Conservation (phyloP, 306 rosid species). For the Malus fusca region DNA sequence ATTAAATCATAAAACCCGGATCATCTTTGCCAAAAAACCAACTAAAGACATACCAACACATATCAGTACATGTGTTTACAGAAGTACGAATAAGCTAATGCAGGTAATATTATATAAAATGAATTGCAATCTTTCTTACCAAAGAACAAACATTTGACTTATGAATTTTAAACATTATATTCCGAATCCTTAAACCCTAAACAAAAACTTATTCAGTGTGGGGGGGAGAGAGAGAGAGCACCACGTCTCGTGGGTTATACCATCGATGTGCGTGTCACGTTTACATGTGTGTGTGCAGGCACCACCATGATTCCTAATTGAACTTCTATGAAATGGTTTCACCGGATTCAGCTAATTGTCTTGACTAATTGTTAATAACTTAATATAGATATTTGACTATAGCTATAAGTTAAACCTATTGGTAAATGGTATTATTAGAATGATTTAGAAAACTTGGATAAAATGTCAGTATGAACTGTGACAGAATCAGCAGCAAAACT, state of each 20-base stretch:
- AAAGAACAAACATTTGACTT: background rate
- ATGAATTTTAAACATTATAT: background rate
- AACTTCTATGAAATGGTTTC: no score
- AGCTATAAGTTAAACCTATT: background rate
- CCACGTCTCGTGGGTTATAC: no score
- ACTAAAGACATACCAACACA: background rate
- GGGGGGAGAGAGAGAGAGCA: background rate
- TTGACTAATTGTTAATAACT: no score
- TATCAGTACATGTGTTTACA: background rate
- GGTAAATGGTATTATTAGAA: background rate
- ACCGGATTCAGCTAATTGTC: no score
- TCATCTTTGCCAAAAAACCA: background rate
- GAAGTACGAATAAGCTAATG: background rate
- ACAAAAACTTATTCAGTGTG: no score
- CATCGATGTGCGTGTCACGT: no score
- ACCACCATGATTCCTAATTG: no score
- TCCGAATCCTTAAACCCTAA: no score
- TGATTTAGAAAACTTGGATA: background rate
- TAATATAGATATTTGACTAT: background rate
- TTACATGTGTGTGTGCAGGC: no score
- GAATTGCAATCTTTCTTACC: background rate
- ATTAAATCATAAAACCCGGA: no score
- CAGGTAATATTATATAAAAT: background rate
- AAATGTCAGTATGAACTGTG: background rate
- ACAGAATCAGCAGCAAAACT: background rate